Percentiles rank a stretch among this genome's conserved stretches.
Evolutionary conservation across 345 rosid genomes (phyloP).

Genomic region (Salix exigua): DNA sequence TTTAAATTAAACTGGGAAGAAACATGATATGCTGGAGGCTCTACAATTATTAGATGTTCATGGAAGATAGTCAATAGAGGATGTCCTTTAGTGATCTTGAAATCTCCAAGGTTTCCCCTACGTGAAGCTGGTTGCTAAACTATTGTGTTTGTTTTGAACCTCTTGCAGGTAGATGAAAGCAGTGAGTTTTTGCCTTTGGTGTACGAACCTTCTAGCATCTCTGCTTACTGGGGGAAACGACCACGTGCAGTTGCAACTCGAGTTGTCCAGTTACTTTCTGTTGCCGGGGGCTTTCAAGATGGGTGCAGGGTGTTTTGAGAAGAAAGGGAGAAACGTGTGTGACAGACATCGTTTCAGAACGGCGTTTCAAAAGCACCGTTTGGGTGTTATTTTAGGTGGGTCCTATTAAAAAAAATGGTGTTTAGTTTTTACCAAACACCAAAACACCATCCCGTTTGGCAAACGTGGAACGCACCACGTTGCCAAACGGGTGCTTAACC

Average conservation of each 20-base stretch:
- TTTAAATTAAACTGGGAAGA: background rate
- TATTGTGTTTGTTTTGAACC: background rate
- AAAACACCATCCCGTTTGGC: too few species aligned
- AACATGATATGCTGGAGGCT: background rate
- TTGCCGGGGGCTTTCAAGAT: constrained; percentile 96
- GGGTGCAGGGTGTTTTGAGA: too few species aligned
- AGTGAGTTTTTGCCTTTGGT: constrained; percentile 87
- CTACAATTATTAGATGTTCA: background rate
- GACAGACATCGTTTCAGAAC: too few species aligned
- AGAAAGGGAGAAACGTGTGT: too few species aligned
- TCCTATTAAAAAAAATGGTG: too few species aligned
- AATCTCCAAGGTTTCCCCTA: background rate
- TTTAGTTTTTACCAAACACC: too few species aligned
- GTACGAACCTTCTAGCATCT: constrained; percentile 82
- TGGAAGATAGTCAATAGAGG: background rate
- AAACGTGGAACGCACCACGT: too few species aligned
- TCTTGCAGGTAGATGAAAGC: constrained; percentile 70
- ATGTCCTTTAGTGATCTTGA: background rate
- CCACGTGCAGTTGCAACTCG: constrained; percentile 90
- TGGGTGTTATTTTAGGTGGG: too few species aligned
- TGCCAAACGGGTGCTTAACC: too few species aligned
- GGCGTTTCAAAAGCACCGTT: too few species aligned
- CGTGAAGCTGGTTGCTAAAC: constrained; percentile 7
- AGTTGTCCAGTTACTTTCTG: constrained; percentile 73
- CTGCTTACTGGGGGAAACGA: constrained; percentile 94